Percentiles rank a stretch among this genome's conserved stretches.
These are phyloP conservation scores for Phaeosphaeria sp. DNA, from an alignment of 2,329 filamentous ascomycete species.

Conservation along the genomic window DNA sequence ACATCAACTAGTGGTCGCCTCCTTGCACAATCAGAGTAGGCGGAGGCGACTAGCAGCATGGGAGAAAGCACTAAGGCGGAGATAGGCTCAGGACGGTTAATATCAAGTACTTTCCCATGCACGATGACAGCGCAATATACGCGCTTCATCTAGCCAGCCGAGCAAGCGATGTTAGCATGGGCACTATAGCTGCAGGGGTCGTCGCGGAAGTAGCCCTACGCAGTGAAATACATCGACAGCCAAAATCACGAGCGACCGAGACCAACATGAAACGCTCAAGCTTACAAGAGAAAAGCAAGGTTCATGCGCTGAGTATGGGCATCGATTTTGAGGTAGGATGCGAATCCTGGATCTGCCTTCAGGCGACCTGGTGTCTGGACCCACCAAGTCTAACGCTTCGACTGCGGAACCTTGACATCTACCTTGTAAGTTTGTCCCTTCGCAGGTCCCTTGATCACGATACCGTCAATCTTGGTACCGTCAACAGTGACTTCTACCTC, in stretches of 20 bases:
- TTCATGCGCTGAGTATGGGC: neutral
- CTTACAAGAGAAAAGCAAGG: neutral
- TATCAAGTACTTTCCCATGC: neutral
- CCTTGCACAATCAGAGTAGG: neutral
- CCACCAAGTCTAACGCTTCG: neutral
- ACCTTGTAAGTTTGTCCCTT: slow-evolving; percentile 56
- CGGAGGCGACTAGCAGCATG: neutral
- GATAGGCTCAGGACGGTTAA: neutral
- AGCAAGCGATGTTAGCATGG: neutral
- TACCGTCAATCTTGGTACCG: slow-evolving; percentile 49
- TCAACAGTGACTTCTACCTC: slow-evolving; percentile 52
- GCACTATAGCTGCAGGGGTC: neutral
- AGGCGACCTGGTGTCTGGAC: neutral
- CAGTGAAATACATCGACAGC: neutral
- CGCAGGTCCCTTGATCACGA: slow-evolving; percentile 53
- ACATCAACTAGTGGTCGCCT: neutral
- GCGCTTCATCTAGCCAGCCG: neutral
- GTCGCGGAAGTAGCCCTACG: neutral
- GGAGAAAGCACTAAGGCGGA: neutral
- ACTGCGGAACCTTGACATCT: slow-evolving; percentile 47
- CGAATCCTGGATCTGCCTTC: neutral
- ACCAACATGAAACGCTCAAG: neutral
- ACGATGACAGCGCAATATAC: neutral
- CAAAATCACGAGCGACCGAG: neutral
- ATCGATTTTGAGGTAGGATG: neutral